These are phyloP conservation scores for Neohortaea acidophila DNA, from an alignment of 495 filamentous ascomycete genomes.

Conservation along the genomic window DNA sequence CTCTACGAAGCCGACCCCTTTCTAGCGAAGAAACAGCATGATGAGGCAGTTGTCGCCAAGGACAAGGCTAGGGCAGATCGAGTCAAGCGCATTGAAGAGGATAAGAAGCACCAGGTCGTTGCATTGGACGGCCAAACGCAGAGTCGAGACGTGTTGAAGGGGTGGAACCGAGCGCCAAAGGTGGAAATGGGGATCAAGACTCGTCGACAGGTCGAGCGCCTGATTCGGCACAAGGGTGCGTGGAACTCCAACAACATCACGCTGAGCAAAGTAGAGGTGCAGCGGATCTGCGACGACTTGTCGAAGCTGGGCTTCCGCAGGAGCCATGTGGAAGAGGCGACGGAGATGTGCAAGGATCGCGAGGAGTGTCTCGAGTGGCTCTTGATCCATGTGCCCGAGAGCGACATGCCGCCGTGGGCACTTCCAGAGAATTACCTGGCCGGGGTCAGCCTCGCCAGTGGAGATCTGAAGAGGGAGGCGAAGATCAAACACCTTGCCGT, in stretches of 20 bases:
- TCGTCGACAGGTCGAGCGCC: conserved; percentile 56
- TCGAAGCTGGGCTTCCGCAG: conserved; percentile 62
- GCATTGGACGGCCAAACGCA: conserved; percentile 20
- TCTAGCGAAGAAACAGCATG: conserved; percentile 56
- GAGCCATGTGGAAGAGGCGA: conserved; percentile 80
- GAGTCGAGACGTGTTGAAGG: conserved; percentile 34
- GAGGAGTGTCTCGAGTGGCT: conserved; percentile 91
- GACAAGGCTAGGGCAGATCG: conserved; percentile 49
- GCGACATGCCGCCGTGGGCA: conserved; percentile 80
- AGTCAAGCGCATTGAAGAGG: conserved; percentile 23
- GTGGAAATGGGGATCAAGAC: conserved; percentile 80
- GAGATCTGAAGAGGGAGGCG: conserved; percentile 61
- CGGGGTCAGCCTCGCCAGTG: conserved; percentile 67
- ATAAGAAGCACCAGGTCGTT: conserved; percentile 25
- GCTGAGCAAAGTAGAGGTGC: conserved; percentile 42
- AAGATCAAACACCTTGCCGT: conserved; percentile 66
- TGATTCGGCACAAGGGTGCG: conserved; percentile 57
- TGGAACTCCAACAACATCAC: conserved; percentile 72
- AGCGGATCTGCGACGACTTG: conserved; percentile 56
- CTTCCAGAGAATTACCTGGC: conserved; percentile 80
- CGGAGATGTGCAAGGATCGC: conserved; percentile 71
- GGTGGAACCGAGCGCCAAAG: conserved; percentile 74
- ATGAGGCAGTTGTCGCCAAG: conserved; percentile 51
- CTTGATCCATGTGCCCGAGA: conserved; percentile 88
- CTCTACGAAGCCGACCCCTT: conserved; percentile 96